Percentiles rank a stretch among this genome's conserved stretches.
Conservation (phyloP, 208 protist genomes). For the Crithidia thermophila region DNA sequence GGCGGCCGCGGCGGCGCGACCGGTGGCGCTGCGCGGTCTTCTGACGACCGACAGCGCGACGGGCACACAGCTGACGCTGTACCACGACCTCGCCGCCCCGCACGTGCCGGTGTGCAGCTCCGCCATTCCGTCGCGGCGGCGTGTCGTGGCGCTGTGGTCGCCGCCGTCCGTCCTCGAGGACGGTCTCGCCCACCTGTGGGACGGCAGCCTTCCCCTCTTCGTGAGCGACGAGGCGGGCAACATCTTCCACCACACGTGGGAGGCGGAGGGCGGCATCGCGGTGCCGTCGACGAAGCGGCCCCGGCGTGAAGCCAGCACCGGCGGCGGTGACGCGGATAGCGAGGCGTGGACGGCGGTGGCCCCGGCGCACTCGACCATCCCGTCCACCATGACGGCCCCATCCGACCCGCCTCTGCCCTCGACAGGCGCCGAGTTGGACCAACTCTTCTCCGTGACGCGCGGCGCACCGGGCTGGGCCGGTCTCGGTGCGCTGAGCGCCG, state of each 20-base stretch:
- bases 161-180: slow-evolving; percentile 3
- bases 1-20: not conserved
- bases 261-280: not conserved
- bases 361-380: slow-evolving; percentile 26
- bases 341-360: slow-evolving; percentile 41
- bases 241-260: slow-evolving; percentile 28
- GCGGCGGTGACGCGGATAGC: not conserved
- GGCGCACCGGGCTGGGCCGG: slow-evolving; percentile 62
- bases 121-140: slow-evolving; percentile 28
- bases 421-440: not conserved
- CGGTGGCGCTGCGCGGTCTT: slow-evolving; percentile 23
- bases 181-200: not conserved
- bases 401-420: not conserved
- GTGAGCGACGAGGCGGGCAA: slow-evolving; percentile 43
- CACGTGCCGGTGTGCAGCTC: slow-evolving; percentile 6
- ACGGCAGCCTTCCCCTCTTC: slow-evolving; percentile 2
- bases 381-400: not conserved
- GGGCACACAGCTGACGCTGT: slow-evolving; percentile 30
- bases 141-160: slow-evolving; percentile 28
- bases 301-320: not conserved
- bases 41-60: slow-evolving; percentile 41
- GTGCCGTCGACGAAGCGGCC: slow-evolving; percentile 13
- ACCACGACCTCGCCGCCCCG: slow-evolving; percentile 6
- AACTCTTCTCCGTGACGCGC: slow-evolving; percentile 22
- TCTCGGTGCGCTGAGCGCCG: slow-evolving; percentile 19